Conservation (phyloP, 768 basidiomycete genomes). For the Kwoniella sp. region DNA sequence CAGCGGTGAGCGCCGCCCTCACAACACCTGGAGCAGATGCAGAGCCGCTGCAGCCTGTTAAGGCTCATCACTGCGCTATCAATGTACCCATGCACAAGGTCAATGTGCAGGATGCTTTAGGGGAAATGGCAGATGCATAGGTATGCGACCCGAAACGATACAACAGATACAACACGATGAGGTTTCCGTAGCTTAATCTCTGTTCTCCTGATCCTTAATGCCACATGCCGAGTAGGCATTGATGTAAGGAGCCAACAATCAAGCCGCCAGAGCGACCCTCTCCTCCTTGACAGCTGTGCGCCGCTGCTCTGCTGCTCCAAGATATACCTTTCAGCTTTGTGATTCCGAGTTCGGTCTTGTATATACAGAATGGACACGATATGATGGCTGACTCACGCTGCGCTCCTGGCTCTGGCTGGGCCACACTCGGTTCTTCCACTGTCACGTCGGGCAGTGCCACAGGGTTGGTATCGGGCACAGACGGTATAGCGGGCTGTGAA, state of each 20-base stretch:
- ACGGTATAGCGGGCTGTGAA: conserved; percentile 43
- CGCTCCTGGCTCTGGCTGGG: conserved; percentile 7
- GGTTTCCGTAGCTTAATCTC: no score
- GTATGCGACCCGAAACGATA: no score
- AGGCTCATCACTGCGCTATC: no score
- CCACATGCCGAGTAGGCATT: no score
- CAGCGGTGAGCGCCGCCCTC: not conserved
- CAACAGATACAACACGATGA: no score
- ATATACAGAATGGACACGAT: not conserved
- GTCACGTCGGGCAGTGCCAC: conserved; percentile 43
- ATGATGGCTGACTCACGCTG: not conserved
- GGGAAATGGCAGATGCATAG: no score
- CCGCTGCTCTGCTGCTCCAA: not conserved
- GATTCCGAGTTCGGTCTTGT: not conserved
- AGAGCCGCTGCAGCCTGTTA: no score
- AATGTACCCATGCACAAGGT: no score
- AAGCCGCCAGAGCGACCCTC: conserved; percentile 30
- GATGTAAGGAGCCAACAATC: no score
- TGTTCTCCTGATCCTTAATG: no score
- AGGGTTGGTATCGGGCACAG: conserved; percentile 31
- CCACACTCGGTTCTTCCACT: conserved; percentile 36
- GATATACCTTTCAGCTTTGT: not conserved
- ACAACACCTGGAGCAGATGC: no score
- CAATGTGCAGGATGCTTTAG: no score
- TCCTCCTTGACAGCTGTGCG: conserved; percentile 1